Base-by-base conservation (phyloP, 1,139 yeast species). In the Protomyces macrosporus region DNA sequence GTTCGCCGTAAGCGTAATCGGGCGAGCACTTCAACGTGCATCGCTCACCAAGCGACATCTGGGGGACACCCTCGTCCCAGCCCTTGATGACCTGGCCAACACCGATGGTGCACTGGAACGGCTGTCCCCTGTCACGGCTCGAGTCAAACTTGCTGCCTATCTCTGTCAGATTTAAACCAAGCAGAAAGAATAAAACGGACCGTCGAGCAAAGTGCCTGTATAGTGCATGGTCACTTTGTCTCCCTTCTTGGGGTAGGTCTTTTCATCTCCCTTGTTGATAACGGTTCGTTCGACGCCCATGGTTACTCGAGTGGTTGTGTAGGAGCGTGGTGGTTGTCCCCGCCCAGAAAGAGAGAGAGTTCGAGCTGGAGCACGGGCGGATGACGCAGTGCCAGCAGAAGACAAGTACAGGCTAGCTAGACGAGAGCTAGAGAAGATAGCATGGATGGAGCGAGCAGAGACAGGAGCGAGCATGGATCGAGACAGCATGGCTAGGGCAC, bases 131-230 rank as follows among this genome's bases (percentile, higher is more conserved):
- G 80, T 88, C 95, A 71, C 90, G 83, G 57, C 97, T 90, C 65
- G 96, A 88, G 78, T 93, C 98, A 75, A 93, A 93, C 78, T 89
- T 90, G 79, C 87, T 88, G 72, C 98, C 98, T 75, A 88, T 87
- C 77, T 88, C 95, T 23, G 23, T 23, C 23, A 23, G 23, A 23
- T 23, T 23, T 23, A 2, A 1, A 1, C 1, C 23, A 23, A 2
- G 2, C 1, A 23, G 2, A 23, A 23, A 23, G 23, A 23, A 23
- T 23, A 23, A 23, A 23, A 23, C 23, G 23, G 23, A 23, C 23
- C 23, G 23, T 23, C 23, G 23, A 23, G 23, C 72, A 93, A 82
- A 64, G 96, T 90, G 71, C 98, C 98, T 63, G 88, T 87, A 84
- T 93, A 93, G 80, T 93, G 98, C 74, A 93, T 93, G 59, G 76